Conservation (phyloP, 2,329 filamentous ascomycete genomes). For the Penicillium sp. region DNA sequence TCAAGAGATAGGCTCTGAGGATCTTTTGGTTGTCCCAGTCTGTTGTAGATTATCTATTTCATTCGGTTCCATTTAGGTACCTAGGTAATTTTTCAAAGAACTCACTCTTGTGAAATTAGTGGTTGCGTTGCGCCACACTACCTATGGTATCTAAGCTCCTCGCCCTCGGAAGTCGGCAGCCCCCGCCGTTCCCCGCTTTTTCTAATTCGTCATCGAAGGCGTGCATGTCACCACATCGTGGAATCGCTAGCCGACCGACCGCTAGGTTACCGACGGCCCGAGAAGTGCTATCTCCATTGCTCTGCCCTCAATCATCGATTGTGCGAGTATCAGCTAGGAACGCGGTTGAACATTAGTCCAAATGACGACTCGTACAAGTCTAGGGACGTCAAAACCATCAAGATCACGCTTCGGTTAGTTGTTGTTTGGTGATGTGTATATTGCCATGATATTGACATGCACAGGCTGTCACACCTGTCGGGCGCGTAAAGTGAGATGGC, state of each 20-base stretch:
- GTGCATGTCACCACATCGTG: slow-evolving; percentile 14
- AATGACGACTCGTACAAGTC: background rate
- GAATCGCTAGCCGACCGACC: slow-evolving; percentile 5
- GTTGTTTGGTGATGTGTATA: background rate
- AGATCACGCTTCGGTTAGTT: slow-evolving; percentile 25
- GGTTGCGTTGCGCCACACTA: background rate
- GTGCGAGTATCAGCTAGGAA: background rate
- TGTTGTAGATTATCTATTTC: too few species aligned
- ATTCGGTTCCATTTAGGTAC: too few species aligned
- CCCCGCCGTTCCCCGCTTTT: slow-evolving; percentile 19
- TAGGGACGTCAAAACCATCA: slow-evolving; percentile 7
- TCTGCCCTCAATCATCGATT: background rate
- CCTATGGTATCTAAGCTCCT: background rate
- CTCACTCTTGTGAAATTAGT: background rate
- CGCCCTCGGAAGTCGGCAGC: background rate
- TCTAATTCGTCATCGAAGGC: slow-evolving; percentile 18
- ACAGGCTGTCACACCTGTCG: slow-evolving; percentile 26
- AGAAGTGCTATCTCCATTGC: background rate
- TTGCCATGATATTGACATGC: background rate
- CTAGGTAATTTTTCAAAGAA: too few species aligned
- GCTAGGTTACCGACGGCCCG: slow-evolving; percentile 12
- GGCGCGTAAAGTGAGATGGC: slow-evolving; percentile 24
- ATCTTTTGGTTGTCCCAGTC: too few species aligned
- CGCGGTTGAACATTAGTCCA: background rate
- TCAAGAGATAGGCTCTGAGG: too few species aligned